Conservation (phyloP, 192 early-diverging fungal species). For the Coemansia sp. region DNA sequence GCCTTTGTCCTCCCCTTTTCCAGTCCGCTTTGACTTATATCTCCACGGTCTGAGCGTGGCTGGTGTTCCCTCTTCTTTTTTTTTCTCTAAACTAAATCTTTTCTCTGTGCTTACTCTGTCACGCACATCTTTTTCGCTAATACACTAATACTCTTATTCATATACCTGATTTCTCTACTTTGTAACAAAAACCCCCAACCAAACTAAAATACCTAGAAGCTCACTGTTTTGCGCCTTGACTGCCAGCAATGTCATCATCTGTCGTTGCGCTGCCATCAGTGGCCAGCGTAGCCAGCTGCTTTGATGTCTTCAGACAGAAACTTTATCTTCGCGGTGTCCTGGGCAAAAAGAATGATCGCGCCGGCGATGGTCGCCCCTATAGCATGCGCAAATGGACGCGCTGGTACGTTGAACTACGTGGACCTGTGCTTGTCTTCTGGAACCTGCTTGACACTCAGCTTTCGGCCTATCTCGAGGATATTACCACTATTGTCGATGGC, state of each 20-base stretch:
- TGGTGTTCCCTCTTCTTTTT: background rate
- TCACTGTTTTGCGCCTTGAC: background rate
- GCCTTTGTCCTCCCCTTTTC: background rate
- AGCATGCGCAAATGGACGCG: slow-evolving; percentile 66
- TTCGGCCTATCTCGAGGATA: slow-evolving; percentile 52
- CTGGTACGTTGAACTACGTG: slow-evolving; percentile 72
- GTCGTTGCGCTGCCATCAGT: slow-evolving; percentile 38
- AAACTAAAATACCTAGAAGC: slow-evolving; percentile 4
- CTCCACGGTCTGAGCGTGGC: background rate
- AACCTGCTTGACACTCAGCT: slow-evolving; percentile 56
- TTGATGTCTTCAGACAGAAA: slow-evolving; percentile 69
- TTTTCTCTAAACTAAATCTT: background rate
- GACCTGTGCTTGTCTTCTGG: slow-evolving; percentile 66
- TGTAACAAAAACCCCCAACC: background rate
- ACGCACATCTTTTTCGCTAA: background rate
- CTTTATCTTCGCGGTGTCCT: slow-evolving; percentile 71
- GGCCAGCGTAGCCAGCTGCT: slow-evolving; percentile 41
- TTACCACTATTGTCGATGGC: slow-evolving; percentile 53
- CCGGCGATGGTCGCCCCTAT: slow-evolving; percentile 62
- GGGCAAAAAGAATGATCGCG: slow-evolving; percentile 65
- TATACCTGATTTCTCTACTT: background rate
- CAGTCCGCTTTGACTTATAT: background rate
- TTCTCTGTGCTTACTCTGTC: background rate
- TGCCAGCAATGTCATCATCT: slow-evolving; percentile 23
- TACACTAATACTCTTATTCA: slow-evolving; percentile 1